Base-by-base conservation (phyloP, 495 filamentous ascomycete species). In the Aspergillus egyptiacus region DNA sequence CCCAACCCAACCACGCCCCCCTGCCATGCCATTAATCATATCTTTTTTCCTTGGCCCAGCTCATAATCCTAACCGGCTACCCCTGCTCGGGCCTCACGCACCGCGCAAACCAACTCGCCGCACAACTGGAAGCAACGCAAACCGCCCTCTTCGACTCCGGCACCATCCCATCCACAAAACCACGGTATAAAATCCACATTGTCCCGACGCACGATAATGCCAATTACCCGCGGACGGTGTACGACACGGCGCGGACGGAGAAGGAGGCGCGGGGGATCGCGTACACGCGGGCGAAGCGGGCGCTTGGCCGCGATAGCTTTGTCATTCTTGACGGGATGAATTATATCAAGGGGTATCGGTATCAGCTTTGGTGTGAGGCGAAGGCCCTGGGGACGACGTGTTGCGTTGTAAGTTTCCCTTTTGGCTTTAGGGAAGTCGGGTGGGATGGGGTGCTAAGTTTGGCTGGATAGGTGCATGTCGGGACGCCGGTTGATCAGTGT, bases 331-430 rank as follows among this genome's bases (percentile, higher is more conserved):
- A 96, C 66, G 86, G 85, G 6, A 77, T 91, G 61, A 96, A 97
- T 61, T 97, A 97, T 68, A 98, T 98, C 69, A 98, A 98, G 67
- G 93, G 93, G 18, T 96, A 86, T 75, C 76, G 93, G 33, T 98
- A 98, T 65, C 93, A 98, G 71, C 75, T 98, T 2, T 91, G 83
- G 72, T 96, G 93, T 64, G 93, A 96, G 68, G 82, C 90, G 3
- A 97, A 96, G 64, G 89, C 91, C 19, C 67, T 87, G 23, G 70
- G 83, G 50, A 96, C 91, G 7, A 80, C 86, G 6, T 87, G 77
- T 63, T 94, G 87, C 56, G 85, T 96, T 50, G 76, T 96, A 67
- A 62, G 78, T 60, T 20, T 31, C 31, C 13, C 14, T 23, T 8
- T 19, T 46, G 11, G 8, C n/a, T 32, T 27, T 27, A n/a, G 19